A percentile compares a stretch with the other conserved stretches of the same genome.
Evolutionary conservation across 2,329 filamentous ascomycete species (phyloP).

Genomic region (Penicillium sp.): DNA sequence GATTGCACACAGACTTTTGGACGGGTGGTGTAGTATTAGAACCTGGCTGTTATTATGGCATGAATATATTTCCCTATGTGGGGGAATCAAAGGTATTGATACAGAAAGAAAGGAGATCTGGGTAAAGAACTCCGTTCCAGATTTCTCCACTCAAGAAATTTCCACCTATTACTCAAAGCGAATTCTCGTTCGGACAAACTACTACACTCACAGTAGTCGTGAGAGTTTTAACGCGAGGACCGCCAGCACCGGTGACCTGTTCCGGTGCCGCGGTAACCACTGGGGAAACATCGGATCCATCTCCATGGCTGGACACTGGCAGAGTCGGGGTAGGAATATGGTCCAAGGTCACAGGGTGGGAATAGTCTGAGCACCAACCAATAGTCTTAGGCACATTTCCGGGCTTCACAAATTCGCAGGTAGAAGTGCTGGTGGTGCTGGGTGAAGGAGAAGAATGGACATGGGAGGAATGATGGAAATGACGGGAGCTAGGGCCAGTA

Average conservation of each 20-base stretch:
- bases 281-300: not conserved
- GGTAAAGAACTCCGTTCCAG: too few relatives aligned
- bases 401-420: slow-evolving; percentile 27
- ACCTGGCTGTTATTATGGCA: too few relatives aligned
- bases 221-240: not conserved
- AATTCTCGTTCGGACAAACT: not conserved
- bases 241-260: not conserved
- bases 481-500: slow-evolving; percentile 27
- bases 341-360: slow-evolving; percentile 34
- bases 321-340: slow-evolving; percentile 19
- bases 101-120: too few relatives aligned
- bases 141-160: not conserved
- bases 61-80: too few relatives aligned
- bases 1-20: too few relatives aligned
- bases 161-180: not conserved
- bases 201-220: not conserved
- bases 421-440: slow-evolving; percentile 18
- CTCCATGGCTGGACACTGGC: slow-evolving; percentile 7
- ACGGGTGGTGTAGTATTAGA: too few relatives aligned
- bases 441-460: slow-evolving; percentile 22
- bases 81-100: too few relatives aligned
- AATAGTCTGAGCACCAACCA: slow-evolving; percentile 36
- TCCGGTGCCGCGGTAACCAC: not conserved
- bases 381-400: slow-evolving; percentile 37
- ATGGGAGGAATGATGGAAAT: slow-evolving; percentile 16